Percentiles rank a stretch among this genome's conserved stretches.
Evolutionary conservation across 2,329 filamentous ascomycete genomes (phyloP).

Genomic region (Colletotrichum sojae): DNA sequence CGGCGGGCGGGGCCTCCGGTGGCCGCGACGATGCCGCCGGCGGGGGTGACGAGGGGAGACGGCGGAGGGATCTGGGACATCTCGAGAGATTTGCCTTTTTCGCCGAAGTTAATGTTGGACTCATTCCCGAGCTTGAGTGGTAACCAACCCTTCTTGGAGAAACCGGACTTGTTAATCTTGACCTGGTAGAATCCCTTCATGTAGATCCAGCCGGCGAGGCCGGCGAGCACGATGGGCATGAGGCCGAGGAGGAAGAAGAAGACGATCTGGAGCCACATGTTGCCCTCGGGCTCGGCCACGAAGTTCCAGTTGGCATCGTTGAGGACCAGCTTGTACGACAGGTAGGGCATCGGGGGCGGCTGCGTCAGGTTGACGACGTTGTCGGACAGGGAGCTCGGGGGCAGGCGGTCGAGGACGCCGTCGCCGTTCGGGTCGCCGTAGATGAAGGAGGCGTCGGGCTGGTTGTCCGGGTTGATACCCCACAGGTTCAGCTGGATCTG

Average conservation of each 20-base stretch:
- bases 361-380: conserved; percentile 72
- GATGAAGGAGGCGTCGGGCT: conserved; percentile 71
- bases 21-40: conserved; percentile 32
- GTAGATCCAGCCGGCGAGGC: conserved; percentile 67
- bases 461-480: conserved; percentile 75
- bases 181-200: conserved; percentile 65
- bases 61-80: conserved; percentile 39
- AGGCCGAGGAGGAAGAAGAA: conserved; percentile 67
- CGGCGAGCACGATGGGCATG: conserved; percentile 65
- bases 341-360: conserved; percentile 64
- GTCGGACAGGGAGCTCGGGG: conserved; percentile 69
- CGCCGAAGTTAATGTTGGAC: conserved; percentile 51
- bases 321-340: conserved; percentile 68
- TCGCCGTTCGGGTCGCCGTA: conserved; percentile 76
- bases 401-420: conserved; percentile 72
- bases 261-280: conserved; percentile 64
- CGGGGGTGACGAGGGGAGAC: conserved; percentile 31
- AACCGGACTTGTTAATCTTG: conserved; percentile 67
- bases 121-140: conserved; percentile 48
- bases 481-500: conserved; percentile 75
- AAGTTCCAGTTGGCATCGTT: conserved; percentile 69
- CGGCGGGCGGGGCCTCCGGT: conserved; percentile 52
- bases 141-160: conserved; percentile 45
- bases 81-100: conserved; percentile 44
- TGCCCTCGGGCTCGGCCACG: conserved; percentile 66